These are phyloP conservation scores for Trichoderma atroviride DNA, from an alignment of 2,329 filamentous ascomycete genomes.

Conservation along the genomic window DNA sequence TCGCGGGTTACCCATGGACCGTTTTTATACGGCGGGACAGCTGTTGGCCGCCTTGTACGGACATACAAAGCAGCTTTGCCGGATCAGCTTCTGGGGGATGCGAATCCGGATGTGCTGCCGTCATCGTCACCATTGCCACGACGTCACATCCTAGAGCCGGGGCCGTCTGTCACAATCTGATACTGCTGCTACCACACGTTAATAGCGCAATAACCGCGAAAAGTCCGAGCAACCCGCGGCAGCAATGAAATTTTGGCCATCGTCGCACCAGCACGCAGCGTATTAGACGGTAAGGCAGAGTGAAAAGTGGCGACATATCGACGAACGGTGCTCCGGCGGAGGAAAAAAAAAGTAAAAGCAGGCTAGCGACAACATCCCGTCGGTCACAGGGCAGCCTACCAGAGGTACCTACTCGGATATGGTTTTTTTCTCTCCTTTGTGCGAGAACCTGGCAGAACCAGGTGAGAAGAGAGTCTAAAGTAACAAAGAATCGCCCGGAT, in stretches of 20 bases:
- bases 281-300: neutral
- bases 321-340: neutral
- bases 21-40: neutral
- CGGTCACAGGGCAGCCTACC: neutral
- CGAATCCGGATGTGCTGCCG: neutral
- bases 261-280: neutral
- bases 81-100: neutral
- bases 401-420: neutral
- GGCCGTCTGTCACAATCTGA: neutral
- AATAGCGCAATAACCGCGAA: neutral
- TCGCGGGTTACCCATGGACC: neutral
- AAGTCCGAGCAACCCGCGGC: neutral
- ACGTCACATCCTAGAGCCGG: conserved; percentile 6
- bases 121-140: neutral
- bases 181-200: neutral
- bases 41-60: neutral
- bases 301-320: neutral
- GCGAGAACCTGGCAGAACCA: neutral
- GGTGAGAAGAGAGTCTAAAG: neutral
- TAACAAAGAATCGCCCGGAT: conserved; percentile 23
- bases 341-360: neutral
- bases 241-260: neutral
- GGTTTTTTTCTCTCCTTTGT: neutral
- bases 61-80: neutral
- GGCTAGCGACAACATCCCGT: conserved; percentile 1